Percentiles rank a stretch among this genome's conserved stretches.
Evolutionary conservation across 2,329 filamentous ascomycete genomes (phyloP).

Genomic region (Sclerotiophoma versabilis): DNA sequence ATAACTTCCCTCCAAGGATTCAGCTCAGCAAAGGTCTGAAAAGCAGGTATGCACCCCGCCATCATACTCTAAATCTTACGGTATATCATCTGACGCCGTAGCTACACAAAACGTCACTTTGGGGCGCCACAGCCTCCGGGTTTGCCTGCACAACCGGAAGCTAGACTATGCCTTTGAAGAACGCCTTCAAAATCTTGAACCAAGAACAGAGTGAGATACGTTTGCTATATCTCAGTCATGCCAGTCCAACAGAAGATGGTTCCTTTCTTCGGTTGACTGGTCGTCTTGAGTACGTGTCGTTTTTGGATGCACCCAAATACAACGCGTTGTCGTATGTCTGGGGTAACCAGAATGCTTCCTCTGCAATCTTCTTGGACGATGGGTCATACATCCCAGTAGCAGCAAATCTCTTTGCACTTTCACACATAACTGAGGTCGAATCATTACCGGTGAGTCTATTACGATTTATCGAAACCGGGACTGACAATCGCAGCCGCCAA

Average conservation of each 20-base stretch:
- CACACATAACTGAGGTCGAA: not conserved
- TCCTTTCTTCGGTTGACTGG: not conserved
- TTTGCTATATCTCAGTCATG: not conserved
- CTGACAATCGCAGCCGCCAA: not conserved
- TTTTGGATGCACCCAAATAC: not conserved
- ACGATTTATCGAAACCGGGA: not conserved
- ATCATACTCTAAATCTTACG: too few species aligned
- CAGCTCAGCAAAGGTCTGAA: too few species aligned
- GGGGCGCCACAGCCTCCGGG: too few species aligned
- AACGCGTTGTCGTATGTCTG: not conserved
- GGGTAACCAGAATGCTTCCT: not conserved
- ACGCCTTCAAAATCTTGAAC: not conserved
- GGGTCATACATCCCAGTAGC: not conserved
- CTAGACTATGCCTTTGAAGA: not conserved
- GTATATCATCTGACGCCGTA: too few species aligned
- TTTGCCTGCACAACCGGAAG: not conserved
- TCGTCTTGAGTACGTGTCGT: not conserved
- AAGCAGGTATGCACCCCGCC: too few species aligned
- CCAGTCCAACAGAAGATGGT: not conserved
- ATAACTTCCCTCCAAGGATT: too few species aligned
- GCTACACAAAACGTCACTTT: too few species aligned
- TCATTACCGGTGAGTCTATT: not conserved
- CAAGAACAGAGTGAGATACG: not conserved
- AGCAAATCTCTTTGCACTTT: not conserved
- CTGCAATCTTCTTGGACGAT: not conserved